Conservation (phyloP, 2,329 filamentous ascomycete species). For the Coniochaeta ligniaria region DNA sequence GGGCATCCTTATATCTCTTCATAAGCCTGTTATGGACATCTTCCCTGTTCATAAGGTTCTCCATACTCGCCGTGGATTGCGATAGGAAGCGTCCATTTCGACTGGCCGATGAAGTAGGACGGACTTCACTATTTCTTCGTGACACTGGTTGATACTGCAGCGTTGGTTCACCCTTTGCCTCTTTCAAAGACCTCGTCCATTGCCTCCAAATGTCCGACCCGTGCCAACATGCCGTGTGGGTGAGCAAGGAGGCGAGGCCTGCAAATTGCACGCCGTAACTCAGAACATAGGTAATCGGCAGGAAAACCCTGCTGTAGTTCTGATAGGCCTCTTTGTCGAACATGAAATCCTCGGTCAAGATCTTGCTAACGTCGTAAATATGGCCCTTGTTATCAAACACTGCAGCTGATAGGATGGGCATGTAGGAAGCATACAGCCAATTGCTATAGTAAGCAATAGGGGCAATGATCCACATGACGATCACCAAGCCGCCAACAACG, state of each 20-base stretch:
- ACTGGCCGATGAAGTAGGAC: constrained; percentile 6
- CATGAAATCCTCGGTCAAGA: constrained; percentile 69
- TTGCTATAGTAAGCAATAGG: constrained; percentile 78
- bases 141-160: constrained; percentile 43
- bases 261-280: constrained; percentile 86
- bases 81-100: constrained; percentile 11
- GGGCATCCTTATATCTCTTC: constrained; percentile 75
- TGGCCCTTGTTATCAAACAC: constrained; percentile 82
- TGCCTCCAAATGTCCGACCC: constrained; percentile 75
- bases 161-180: constrained; percentile 46
- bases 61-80: constrained; percentile 21
- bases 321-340: constrained; percentile 73
- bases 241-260: constrained; percentile 68
- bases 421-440: constrained; percentile 71
- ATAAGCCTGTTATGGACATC: constrained; percentile 83
- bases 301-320: constrained; percentile 75
- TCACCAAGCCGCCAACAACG: constrained; percentile 69
- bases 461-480: constrained; percentile 80
- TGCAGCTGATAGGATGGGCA: constrained; percentile 77
- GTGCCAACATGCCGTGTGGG: constrained; percentile 79
- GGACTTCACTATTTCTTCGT: constrained; percentile 6
- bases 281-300: constrained; percentile 81
- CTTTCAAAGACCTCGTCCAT: constrained; percentile 62
- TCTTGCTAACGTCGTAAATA: constrained; percentile 73
- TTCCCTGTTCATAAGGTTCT: constrained; percentile 57